Evolutionary conservation across 2,329 filamentous ascomycete genomes (phyloP).

Genomic region (Seiridium cupressi): DNA sequence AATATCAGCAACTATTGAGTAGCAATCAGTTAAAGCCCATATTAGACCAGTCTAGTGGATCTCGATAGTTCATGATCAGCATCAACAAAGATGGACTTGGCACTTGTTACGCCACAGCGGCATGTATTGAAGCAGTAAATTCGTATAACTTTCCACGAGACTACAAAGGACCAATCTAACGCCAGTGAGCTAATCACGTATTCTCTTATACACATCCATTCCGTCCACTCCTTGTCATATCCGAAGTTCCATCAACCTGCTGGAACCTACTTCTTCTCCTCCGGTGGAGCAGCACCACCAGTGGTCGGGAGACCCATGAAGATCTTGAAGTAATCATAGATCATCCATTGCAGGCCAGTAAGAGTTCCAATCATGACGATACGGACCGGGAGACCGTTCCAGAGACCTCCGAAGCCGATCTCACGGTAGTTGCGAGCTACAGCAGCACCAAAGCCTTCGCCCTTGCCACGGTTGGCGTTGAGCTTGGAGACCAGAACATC

Average conservation of each 20-base stretch:
- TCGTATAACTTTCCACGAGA: no score
- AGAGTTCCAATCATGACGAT: slow-evolving; percentile 88
- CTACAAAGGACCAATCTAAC: no score
- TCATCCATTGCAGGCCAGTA: slow-evolving; percentile 91
- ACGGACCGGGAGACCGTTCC: slow-evolving; percentile 81
- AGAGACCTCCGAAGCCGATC: slow-evolving; percentile 83
- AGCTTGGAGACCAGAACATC: slow-evolving; percentile 94
- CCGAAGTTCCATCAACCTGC: background rate
- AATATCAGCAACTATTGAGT: no score
- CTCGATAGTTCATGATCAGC: no score
- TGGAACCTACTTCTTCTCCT: slow-evolving; percentile 41
- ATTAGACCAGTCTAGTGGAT: no score
- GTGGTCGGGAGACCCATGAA: slow-evolving; percentile 86
- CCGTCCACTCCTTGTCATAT: background rate
- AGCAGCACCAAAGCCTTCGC: slow-evolving; percentile 77
- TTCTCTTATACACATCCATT: background rate
- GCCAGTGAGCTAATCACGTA: background rate
- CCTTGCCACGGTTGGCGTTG: slow-evolving; percentile 73
- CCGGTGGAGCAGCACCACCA: slow-evolving; percentile 59
- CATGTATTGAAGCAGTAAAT: no score
- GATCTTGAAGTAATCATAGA: slow-evolving; percentile 89
- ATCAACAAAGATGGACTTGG: no score
- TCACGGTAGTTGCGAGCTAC: slow-evolving; percentile 79
- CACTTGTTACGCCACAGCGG: no score
- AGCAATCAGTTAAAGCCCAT: no score